Conservation (phyloP, 768 basidiomycete genomes). For the Kwoniella europaea region DNA sequence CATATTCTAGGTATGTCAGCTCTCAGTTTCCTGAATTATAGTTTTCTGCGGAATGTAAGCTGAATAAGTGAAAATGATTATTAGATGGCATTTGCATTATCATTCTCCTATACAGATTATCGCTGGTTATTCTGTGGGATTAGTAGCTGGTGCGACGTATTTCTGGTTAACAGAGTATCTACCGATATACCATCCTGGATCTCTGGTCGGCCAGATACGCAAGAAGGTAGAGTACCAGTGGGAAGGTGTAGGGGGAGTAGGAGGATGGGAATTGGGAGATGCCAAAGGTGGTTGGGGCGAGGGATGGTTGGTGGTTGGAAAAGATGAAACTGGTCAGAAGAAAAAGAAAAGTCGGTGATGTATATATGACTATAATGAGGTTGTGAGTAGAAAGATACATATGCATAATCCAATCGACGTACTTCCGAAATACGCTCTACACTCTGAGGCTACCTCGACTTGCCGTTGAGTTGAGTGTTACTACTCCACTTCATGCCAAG, state of each 20-base stretch:
- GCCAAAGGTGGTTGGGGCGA: slow-evolving; percentile 49
- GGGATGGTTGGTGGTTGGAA: slow-evolving; percentile 30
- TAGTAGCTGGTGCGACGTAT: slow-evolving; percentile 31
- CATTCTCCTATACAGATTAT: slow-evolving; percentile 51
- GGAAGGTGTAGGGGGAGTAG: slow-evolving; percentile 42
- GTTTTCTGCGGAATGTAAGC: not conserved
- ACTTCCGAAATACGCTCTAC: too few relatives aligned
- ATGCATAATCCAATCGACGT: too few relatives aligned
- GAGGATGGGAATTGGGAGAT: slow-evolving; percentile 44
- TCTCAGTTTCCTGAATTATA: not conserved
- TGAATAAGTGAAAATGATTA: not conserved
- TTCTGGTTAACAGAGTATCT: slow-evolving; percentile 42
- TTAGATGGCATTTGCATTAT: slow-evolving; percentile 52
- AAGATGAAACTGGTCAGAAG: not conserved
- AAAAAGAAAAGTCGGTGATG: not conserved
- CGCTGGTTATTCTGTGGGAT: slow-evolving; percentile 38
- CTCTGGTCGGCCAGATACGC: slow-evolving; percentile 25
- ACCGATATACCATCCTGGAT: slow-evolving; percentile 39
- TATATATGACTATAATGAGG: not conserved
- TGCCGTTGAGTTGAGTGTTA: too few relatives aligned
- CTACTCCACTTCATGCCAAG: too few relatives aligned
- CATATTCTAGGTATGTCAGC: slow-evolving; percentile 50
- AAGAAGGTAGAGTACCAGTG: slow-evolving; percentile 28
- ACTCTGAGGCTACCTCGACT: too few relatives aligned
- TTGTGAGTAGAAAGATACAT: not conserved